Conservation (phyloP, 2,329 filamentous ascomycete species). For the Microsporum audouinii region DNA sequence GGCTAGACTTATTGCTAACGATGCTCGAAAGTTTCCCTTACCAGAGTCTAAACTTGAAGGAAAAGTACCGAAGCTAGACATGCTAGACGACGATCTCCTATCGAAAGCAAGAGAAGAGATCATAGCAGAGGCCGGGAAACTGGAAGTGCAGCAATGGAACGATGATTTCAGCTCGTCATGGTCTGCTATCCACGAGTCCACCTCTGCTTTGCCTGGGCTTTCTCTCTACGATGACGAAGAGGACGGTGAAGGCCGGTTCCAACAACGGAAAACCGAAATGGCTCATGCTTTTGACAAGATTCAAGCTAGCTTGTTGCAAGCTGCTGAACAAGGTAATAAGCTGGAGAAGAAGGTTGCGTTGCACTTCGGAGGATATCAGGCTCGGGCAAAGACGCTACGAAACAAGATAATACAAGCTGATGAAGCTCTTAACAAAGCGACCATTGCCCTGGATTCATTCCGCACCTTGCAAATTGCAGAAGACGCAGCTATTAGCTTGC, state of each 20-base stretch:
- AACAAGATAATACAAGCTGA: conserved; percentile 69
- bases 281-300: conserved; percentile 62
- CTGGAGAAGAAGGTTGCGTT: conserved; percentile 86
- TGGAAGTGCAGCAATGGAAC: conserved; percentile 39
- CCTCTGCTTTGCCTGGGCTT: conserved; percentile 55
- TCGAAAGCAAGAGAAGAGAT: conserved; percentile 67
- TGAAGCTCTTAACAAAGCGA: conserved; percentile 61
- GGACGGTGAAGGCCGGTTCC: conserved; percentile 55
- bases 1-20: conserved; percentile 67
- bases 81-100: conserved; percentile 59
- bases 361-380: conserved; percentile 80
- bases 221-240: conserved; percentile 69
- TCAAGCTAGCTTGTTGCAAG: conserved; percentile 59
- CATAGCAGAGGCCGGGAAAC: conserved; percentile 51
- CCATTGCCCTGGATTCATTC: conserved; percentile 60
- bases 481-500: conserved; percentile 58
- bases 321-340: conserved; percentile 71
- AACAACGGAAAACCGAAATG: conserved; percentile 47
- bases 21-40: conserved; percentile 64
- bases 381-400: conserved; percentile 67
- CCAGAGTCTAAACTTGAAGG: conserved; percentile 55
- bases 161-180: conserved; percentile 42
- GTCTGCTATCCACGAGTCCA: conserved; percentile 38
- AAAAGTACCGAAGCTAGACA: conserved; percentile 47
- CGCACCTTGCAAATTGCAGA: conserved; percentile 67